Evolutionary conservation across 2,329 filamentous ascomycete genomes (phyloP).

Genomic region (Zasmidium angulare): DNA sequence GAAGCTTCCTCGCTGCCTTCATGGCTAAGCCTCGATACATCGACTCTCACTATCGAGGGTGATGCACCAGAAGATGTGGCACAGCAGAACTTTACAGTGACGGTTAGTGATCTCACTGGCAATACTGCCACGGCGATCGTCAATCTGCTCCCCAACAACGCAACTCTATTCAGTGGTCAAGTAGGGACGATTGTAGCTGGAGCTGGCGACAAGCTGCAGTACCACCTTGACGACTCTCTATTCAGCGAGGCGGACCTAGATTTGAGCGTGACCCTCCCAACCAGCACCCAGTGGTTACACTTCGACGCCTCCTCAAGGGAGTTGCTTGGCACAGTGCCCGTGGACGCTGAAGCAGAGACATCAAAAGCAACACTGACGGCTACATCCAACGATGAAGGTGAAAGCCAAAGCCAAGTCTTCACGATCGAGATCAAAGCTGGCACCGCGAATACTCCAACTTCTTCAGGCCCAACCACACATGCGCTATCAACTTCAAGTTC

Average conservation of each 20-base stretch:
- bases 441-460: conserved; percentile 14
- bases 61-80: conserved; percentile 60
- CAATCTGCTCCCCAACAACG: conserved; percentile 32
- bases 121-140: conserved; percentile 60
- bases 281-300: conserved; percentile 48
- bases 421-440: conserved; percentile 37
- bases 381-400: conserved; percentile 27
- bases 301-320: conserved; percentile 48
- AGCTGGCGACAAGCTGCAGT: conserved; percentile 51
- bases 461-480: conserved; percentile 4
- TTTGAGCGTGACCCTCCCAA: conserved; percentile 46
- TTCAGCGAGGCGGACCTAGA: conserved; percentile 42
- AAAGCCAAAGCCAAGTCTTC: conserved; percentile 45
- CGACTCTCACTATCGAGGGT: conserved; percentile 63
- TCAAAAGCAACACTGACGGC: conserved; percentile 47
- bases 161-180: conserved; percentile 44
- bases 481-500: conserved; percentile 3
- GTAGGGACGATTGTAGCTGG: conserved; percentile 50
- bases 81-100: conserved; percentile 63
- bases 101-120: conserved; percentile 58
- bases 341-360: conserved; percentile 38
- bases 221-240: conserved; percentile 47
- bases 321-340: conserved; percentile 52
- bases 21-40: conserved; percentile 68
- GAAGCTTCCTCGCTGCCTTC: conserved; percentile 55